Base-by-base conservation (phyloP, 345 rosid species). In the Salix arbutifolia region DNA sequence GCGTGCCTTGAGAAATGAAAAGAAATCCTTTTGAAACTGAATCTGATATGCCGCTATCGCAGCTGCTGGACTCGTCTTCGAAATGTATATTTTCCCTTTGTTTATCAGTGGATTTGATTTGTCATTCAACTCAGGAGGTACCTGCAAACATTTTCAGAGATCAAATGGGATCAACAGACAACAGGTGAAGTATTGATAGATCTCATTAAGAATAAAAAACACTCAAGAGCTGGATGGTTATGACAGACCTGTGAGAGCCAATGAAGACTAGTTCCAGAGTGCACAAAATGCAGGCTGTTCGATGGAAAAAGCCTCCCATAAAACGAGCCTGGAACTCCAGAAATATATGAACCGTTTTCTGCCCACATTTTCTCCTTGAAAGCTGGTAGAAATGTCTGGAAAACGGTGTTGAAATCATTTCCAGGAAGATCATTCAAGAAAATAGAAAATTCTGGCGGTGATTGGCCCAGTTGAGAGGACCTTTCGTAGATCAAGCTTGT, bases 241-340 rank as follows among this genome's bases (percentile, higher is more conserved):
- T 11, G 17, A 60, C 37, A 44, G 56, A 88, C 89, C 87, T 84
- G 87, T 28, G 89, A 88, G 38, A 88, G 91, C 89, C 88, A 88
- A 58, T 88, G 87, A 19, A 86, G 87, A 73, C 84, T 83, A 25
- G 77, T 72, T 65, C 80, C 79, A 60, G 88, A 84, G 74, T 86
- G 87, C 42, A 88, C 83, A 69, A 88, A 78, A 67, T 82, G 85
- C 68, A 86, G 71, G 70, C 74, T 78, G 11, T 77, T 80, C 1
- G 77, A 67, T 7, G 85, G 88, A 73, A 88, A 88, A 62, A 86
- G 87, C 80, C 89, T 84, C 12, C 81, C 82, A 17, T 83, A 81
- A 35, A 82, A 86, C 40, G 91, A 82, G 7, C 89, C 89, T 9
- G 89, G 89, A 72, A 77, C 83, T 12, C 80, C 91, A 6, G 77